Conservation (phyloP, 1,139 yeast genomes). For the Candida labiduridarum region DNA sequence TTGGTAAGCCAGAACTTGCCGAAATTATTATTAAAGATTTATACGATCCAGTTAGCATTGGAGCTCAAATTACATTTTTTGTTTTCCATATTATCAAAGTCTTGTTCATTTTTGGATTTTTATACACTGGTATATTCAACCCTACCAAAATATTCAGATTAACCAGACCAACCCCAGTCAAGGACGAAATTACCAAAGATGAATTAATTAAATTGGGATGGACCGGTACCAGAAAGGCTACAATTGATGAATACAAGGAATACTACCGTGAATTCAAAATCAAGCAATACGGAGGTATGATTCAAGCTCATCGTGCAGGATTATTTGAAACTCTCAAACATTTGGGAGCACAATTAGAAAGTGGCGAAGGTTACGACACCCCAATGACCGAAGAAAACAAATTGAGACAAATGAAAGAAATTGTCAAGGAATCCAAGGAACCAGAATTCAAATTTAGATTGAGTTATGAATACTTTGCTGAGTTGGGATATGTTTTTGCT, state of each 20-base stretch:
- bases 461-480: constrained; percentile 55
- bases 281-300: constrained; percentile 73
- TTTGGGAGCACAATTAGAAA: constrained; percentile 63
- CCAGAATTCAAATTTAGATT: constrained; percentile 43
- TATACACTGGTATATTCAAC: constrained; percentile 75
- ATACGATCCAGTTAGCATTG: constrained; percentile 35
- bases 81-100: constrained; percentile 68
- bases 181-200: constrained; percentile 50
- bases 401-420: constrained; percentile 27
- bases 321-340: constrained; percentile 58
- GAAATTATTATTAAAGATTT: constrained; percentile 52
- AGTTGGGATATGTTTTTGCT: constrained; percentile 51
- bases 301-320: constrained; percentile 78
- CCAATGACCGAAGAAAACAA: constrained; percentile 42
- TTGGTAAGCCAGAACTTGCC: constrained; percentile 43
- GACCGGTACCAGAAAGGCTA: constrained; percentile 85
- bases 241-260: constrained; percentile 71
- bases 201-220: constrained; percentile 75
- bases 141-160: constrained; percentile 51
- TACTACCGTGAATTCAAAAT: constrained; percentile 66
- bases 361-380: constrained; percentile 84
- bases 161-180: constrained; percentile 29
- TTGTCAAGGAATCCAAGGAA: constrained; percentile 19
- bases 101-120: constrained; percentile 53
- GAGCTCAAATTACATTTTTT: constrained; percentile 71